These are phyloP conservation scores for Petunia axillaris DNA, from an alignment of 257 asterid species.

Conservation along the genomic window DNA sequence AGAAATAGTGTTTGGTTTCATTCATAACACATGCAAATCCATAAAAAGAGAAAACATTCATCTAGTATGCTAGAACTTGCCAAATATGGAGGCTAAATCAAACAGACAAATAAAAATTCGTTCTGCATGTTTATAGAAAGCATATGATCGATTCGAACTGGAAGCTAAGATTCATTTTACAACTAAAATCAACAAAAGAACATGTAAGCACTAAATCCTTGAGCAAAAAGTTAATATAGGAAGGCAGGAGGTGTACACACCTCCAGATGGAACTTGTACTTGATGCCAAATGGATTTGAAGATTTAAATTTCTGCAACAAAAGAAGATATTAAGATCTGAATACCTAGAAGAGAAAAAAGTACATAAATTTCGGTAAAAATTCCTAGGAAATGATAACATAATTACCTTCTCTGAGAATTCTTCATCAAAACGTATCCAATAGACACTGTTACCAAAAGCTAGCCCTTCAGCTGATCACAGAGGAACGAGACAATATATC, in stretches of 20 bases:
- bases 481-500: constrained; percentile 5
- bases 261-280: constrained; percentile 95
- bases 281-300: constrained; percentile 89
- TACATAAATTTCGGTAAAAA: too few relatives aligned
- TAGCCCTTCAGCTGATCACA: constrained; percentile 77
- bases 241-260: constrained; percentile 38
- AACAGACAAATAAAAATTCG: constrained; percentile 5
- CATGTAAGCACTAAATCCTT: not conserved
- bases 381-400: not conserved
- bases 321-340: not conserved
- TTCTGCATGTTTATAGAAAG: not conserved
- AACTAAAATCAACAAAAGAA: constrained; percentile 1
- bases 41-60: constrained; percentile 1
- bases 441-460: constrained; percentile 88
- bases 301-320: constrained; percentile 79
- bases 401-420: constrained; percentile 69
- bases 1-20: not conserved
- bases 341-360: not conserved
- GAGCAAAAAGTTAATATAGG: not conserved
- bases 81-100: not conserved
- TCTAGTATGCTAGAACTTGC: not conserved
- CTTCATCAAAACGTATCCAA: constrained; percentile 87
- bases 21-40: constrained; percentile 13
- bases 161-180: not conserved
- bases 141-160: not conserved